phyloP scores from a whole-genome alignment of 1,284 basidiomycete genomes.

The Sporisorium iseilematis-ciliati region DNA sequence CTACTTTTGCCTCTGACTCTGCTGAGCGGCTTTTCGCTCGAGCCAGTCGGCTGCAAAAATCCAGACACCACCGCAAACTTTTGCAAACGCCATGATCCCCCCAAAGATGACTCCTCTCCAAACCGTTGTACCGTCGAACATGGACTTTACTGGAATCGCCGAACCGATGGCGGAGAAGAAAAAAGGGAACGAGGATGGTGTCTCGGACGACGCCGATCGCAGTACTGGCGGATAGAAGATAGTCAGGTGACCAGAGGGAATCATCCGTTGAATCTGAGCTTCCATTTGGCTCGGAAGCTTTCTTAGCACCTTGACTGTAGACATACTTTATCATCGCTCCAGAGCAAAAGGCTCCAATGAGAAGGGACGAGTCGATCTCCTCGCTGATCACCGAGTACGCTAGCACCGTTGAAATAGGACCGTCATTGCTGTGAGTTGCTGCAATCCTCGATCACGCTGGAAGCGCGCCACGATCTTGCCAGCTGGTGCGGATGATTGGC shows the following conservation, averaged over 20 bases:
- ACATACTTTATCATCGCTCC: constrained; percentile 60
- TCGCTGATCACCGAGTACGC: constrained; percentile 30
- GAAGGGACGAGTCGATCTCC: constrained; percentile 70
- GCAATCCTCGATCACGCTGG: not conserved
- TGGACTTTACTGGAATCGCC: constrained; percentile 73
- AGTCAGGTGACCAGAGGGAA: constrained; percentile 11
- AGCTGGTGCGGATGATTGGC: not conserved
- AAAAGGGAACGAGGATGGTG: constrained; percentile 72
- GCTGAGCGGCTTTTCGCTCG: constrained; percentile 8
- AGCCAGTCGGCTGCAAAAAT: constrained; percentile 62
- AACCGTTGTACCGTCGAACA: constrained; percentile 72
- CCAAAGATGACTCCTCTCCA: constrained; percentile 74
- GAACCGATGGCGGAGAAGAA: constrained; percentile 76
- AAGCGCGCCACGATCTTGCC: not conserved
- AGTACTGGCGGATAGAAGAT: constrained; percentile 9
- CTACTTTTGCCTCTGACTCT: not conserved
- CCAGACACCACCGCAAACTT: constrained; percentile 71
- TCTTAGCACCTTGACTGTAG: constrained; percentile 2
- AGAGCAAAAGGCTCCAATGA: constrained; percentile 72
- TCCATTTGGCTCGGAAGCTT: not conserved
- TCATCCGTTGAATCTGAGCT: not conserved
- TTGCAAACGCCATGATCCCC: constrained; percentile 73
- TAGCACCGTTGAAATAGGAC: constrained; percentile 14
- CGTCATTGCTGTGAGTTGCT: constrained; percentile 12
- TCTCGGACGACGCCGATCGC: constrained; percentile 17